Evolutionary conservation across 139 green algal species (phyloP), one percentile per base, ranked within the genome.

Genomic region (Tetradesmus obliquus): DNA sequence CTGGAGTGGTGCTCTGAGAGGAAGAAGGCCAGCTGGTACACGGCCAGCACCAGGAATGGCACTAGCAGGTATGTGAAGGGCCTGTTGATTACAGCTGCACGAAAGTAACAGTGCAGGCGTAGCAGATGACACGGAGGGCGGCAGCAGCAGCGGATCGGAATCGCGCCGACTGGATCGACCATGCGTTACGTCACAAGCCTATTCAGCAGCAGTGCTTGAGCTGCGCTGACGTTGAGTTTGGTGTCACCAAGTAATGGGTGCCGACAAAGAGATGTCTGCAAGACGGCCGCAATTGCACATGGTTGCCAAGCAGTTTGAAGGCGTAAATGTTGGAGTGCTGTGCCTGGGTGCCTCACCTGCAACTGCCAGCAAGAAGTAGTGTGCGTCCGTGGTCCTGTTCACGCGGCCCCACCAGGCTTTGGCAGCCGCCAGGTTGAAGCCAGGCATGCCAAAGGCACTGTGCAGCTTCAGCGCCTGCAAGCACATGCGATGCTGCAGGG

Each of bases 331-430:
- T 45, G 32, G 32, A 45, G 32, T 45, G 32, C 32, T 45, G 32
- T 45, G 32, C 60, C 60, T 20, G 12, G 51, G 45, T 4, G 12
- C 60, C 45, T 12, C 55, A 20, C 55, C 86, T 69, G 69, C 86
- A 15, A 57, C 51, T 55, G 86, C 86, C 69, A 90, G 71, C 17
- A 90, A 24, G 20, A 90, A 71, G 71, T 90, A 90, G 51, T 90
- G 86, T 9, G 86, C 86, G 9, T 90, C 86, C 13, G 20, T 90
- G 53, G 86, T 72, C 15, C 51, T 32, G 19, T 53, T 4, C 54
- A 74, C 86, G 2, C 86, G 69, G 8, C 1, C 45, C 15, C 51
- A 32, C 86, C 86, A 90, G 3, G 69, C 19, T 20, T 60, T 72
- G 15, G 84, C 10, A 2, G 53, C 86, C 10, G 9, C 71, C 53